Evolutionary conservation across 2,329 filamentous ascomycete species (phyloP).

Genomic region (Pochonia chlamydosporia): DNA sequence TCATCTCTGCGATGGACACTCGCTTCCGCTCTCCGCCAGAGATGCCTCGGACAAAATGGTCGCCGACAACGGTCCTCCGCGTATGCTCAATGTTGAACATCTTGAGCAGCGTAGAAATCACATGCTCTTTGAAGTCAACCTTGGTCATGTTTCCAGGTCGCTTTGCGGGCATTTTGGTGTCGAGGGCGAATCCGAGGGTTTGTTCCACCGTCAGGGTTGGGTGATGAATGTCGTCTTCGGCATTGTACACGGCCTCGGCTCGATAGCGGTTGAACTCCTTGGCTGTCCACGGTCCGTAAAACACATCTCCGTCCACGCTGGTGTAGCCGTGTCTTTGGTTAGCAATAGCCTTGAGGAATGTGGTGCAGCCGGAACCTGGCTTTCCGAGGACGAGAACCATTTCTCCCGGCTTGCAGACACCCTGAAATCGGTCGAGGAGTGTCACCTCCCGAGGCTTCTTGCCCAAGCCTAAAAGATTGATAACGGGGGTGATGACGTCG

Average conservation of each 20-base stretch:
- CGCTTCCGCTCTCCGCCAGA: constrained; percentile 76
- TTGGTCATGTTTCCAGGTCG: constrained; percentile 69
- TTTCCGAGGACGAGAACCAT: constrained; percentile 81
- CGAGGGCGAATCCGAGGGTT: constrained; percentile 77
- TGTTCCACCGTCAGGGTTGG: constrained; percentile 83
- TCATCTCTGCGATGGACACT: constrained; percentile 78
- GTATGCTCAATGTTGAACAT: constrained; percentile 96
- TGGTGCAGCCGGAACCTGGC: constrained; percentile 68
- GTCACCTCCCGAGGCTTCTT: constrained; percentile 66
- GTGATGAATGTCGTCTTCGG: constrained; percentile 76
- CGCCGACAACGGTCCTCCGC: constrained; percentile 76
- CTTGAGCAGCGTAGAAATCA: constrained; percentile 69
- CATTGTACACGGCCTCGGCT: constrained; percentile 78
- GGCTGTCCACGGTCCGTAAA: constrained; percentile 68
- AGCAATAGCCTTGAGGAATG: constrained; percentile 62
- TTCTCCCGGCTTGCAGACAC: constrained; percentile 71
- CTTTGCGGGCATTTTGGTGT: constrained; percentile 79
- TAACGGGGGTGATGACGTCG: constrained; percentile 63
- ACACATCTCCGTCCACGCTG: constrained; percentile 59
- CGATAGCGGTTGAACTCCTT: constrained; percentile 69
- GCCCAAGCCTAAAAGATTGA: constrained; percentile 57
- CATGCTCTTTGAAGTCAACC: constrained; percentile 67
- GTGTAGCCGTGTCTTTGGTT: constrained; percentile 59
- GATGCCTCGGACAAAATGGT: constrained; percentile 73
- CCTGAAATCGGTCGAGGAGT: constrained; percentile 66